Conservation (phyloP, 352 stramenopile genomes). For the Pseudoperonospora humuli region DNA sequence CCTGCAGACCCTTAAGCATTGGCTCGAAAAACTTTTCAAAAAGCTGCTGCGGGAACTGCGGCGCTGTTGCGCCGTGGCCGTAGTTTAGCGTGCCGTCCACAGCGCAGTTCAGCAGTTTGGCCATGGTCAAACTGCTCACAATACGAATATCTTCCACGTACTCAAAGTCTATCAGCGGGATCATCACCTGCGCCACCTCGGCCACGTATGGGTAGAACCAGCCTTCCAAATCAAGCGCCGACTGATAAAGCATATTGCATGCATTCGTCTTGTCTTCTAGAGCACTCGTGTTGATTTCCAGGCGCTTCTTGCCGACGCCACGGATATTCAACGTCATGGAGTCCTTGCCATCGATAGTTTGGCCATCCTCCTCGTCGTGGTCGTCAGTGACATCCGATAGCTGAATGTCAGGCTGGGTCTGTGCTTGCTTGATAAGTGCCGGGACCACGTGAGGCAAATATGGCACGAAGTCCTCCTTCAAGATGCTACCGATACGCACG, state of each 20-base stretch:
- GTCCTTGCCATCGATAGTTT: constrained; percentile 61
- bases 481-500: constrained; percentile 78
- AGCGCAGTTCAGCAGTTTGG: constrained; percentile 60
- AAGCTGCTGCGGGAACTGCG: constrained; percentile 72
- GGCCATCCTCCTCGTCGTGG: constrained; percentile 44
- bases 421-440: constrained; percentile 70
- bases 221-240: constrained; percentile 69
- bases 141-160: constrained; percentile 84
- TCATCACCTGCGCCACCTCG: constrained; percentile 61
- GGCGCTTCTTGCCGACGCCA: constrained; percentile 70
- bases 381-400: constrained; percentile 57
- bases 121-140: constrained; percentile 67
- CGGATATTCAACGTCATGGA: constrained; percentile 69
- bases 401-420: constrained; percentile 78
- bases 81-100: constrained; percentile 68
- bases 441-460: constrained; percentile 82
- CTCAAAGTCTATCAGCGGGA: constrained; percentile 73
- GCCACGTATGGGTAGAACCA: constrained; percentile 81
- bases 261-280: constrained; percentile 83
- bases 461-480: constrained; percentile 82
- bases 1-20: constrained; percentile 60
- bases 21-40: constrained; percentile 74
- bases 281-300: constrained; percentile 84
- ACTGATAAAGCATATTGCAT: constrained; percentile 87
- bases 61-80: constrained; percentile 40